These are phyloP conservation scores for Aspergillus cristatus DNA, from an alignment of 495 filamentous ascomycete species.

Conservation along the genomic window DNA sequence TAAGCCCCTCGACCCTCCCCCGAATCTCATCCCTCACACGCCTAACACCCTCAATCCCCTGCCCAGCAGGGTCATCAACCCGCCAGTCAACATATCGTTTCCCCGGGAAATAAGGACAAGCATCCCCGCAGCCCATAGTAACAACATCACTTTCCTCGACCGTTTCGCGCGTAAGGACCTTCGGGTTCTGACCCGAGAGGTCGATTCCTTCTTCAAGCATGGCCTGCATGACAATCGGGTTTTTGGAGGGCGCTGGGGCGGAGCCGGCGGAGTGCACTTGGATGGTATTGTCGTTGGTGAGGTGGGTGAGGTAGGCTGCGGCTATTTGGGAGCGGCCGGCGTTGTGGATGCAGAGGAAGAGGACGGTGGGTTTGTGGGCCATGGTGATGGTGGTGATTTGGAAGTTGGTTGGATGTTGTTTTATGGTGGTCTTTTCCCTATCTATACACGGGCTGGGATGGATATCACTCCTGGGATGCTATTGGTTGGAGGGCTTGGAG, in stretches of 20 bases:
- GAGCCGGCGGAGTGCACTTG: no score
- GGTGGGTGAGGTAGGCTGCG: slow-evolving; percentile 16
- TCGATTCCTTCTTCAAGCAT: slow-evolving; percentile 27
- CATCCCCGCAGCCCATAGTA: slow-evolving; percentile 24
- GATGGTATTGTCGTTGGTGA: slow-evolving; percentile 17
- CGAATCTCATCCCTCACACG: no score
- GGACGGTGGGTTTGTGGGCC: slow-evolving; percentile 16
- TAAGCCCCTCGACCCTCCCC: no score
- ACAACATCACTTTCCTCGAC: slow-evolving; percentile 19
- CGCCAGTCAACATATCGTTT: slow-evolving; percentile 22
- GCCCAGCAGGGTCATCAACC: no score
- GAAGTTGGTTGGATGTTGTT: no score
- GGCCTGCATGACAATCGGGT: slow-evolving; percentile 17
- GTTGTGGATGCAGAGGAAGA: slow-evolving; percentile 24
- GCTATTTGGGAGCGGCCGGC: slow-evolving; percentile 25
- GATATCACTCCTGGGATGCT: no score
- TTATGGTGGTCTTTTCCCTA: no score
- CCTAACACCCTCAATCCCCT: no score
- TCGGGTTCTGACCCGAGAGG: slow-evolving; percentile 15
- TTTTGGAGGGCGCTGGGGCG: slow-evolving; percentile 18
- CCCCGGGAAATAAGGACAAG: slow-evolving; percentile 18
- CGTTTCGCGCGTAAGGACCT: slow-evolving; percentile 17
- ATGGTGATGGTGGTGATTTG: no score
- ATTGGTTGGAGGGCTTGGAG: no score
- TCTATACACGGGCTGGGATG: no score